Evolutionary conservation across 768 basidiomycete species (phyloP).

Genomic region (Lactarius deliciosus): DNA sequence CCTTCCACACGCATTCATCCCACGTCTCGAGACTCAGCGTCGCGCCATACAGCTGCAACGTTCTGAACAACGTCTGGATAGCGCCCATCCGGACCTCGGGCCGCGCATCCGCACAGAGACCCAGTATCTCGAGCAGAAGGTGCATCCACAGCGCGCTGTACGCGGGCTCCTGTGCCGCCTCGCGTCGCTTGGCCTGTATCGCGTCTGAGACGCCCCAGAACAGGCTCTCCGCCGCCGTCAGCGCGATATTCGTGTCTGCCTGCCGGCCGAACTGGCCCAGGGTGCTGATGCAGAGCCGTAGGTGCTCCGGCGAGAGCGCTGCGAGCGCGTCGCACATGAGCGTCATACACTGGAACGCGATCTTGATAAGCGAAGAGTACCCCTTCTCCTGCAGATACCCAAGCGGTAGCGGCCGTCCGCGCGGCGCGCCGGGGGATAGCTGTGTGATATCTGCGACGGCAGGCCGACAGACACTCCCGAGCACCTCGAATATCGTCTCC

Average conservation of each 20-base stretch:
- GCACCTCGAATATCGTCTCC: slow-evolving; percentile 90
- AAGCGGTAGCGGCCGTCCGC: slow-evolving; percentile 40
- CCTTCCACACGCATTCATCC: slow-evolving; percentile 89
- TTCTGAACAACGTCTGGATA: slow-evolving; percentile 92
- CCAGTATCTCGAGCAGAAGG: slow-evolving; percentile 78
- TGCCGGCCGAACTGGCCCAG: slow-evolving; percentile 91
- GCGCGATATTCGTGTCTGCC: slow-evolving; percentile 91
- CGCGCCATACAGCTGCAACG: slow-evolving; percentile 90
- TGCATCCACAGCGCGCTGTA: slow-evolving; percentile 95
- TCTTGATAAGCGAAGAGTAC: slow-evolving; percentile 77
- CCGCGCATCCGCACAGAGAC: slow-evolving; percentile 76
- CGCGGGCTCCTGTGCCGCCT: slow-evolving; percentile 57
- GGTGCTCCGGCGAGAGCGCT: slow-evolving; percentile 72
- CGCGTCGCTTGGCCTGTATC: slow-evolving; percentile 80
- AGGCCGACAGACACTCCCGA: slow-evolving; percentile 82
- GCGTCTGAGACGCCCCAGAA: slow-evolving; percentile 97
- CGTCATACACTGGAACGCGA: slow-evolving; percentile 91
- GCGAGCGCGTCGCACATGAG: slow-evolving; percentile 93
- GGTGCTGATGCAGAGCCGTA: slow-evolving; percentile 86
- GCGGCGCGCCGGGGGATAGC: slow-evolving; percentile 33
- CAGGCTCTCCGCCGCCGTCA: slow-evolving; percentile 90
- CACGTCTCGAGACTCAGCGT: slow-evolving; percentile 81
- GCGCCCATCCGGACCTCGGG: slow-evolving; percentile 91
- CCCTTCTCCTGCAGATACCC: slow-evolving; percentile 65
- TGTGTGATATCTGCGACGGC: slow-evolving; percentile 37